These are phyloP conservation scores for Brassica cretica DNA, from an alignment of 345 rosid genomes.

Conservation along the genomic window DNA sequence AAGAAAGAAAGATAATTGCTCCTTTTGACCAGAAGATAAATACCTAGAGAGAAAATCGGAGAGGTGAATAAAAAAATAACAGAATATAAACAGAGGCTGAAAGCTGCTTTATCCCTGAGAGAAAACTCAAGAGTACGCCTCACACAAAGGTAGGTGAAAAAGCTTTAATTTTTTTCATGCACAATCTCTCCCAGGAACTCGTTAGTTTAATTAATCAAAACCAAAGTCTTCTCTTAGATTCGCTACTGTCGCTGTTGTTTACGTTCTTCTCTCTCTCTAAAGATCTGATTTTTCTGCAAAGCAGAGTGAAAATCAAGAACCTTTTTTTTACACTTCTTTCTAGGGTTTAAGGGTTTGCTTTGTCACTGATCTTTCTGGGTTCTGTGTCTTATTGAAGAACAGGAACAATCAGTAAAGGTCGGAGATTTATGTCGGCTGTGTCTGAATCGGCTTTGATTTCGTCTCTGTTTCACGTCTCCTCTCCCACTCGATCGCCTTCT, in stretches of 20 bases:
- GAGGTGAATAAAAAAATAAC: not conserved
- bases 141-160: not conserved
- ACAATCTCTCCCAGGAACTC: not conserved
- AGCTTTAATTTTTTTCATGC: not conserved
- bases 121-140: not conserved
- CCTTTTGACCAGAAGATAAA: not conserved
- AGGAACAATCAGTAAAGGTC: conserved; percentile 27
- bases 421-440: conserved; percentile 77
- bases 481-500: conserved; percentile 28
- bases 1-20: not conserved
- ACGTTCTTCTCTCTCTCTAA: not conserved
- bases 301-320: not conserved
- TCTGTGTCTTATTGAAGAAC: conserved; percentile 30
- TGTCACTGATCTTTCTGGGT: conserved; percentile 8
- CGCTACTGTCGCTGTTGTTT: not conserved
- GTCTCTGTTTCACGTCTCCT: conserved; percentile 63
- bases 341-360: conserved; percentile 26
- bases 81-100: not conserved
- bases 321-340: not conserved
- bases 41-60: not conserved
- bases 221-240: not conserved
- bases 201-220: not conserved
- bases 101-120: not conserved
- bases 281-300: not conserved
- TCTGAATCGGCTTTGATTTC: conserved; percentile 64